Percentiles rank a stretch among this genome's conserved stretches.
Conservation (phyloP, 352 stramenopile genomes). For the Halophytophthora polymorphica region DNA sequence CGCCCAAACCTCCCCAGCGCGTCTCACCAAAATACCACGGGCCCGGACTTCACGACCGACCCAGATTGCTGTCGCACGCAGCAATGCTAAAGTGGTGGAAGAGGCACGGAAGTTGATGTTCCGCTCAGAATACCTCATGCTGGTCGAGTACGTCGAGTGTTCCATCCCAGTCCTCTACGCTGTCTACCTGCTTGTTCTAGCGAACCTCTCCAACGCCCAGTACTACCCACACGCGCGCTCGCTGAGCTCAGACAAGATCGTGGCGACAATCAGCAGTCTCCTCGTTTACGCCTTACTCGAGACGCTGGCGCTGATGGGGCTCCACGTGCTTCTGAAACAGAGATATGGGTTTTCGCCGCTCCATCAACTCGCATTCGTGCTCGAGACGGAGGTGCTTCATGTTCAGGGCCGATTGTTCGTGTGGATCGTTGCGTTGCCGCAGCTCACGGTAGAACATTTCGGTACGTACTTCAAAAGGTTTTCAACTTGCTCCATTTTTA, state of each 20-base stretch:
- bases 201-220: slow-evolving; percentile 6
- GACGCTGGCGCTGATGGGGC: slow-evolving; percentile 8
- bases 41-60: too few relatives aligned
- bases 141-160: slow-evolving; percentile 26
- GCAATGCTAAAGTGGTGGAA: slow-evolving; percentile 3
- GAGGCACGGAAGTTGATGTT: slow-evolving; percentile 22
- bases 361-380: slow-evolving; percentile 20
- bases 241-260: slow-evolving; percentile 12
- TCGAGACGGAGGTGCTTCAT: slow-evolving; percentile 20
- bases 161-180: slow-evolving; percentile 20
- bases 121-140: slow-evolving; percentile 20
- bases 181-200: slow-evolving; percentile 16
- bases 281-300: slow-evolving; percentile 13
- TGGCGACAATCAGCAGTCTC: slow-evolving; percentile 8
- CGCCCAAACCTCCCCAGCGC: too few relatives aligned
- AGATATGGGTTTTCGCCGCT: slow-evolving; percentile 20
- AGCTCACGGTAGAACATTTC: slow-evolving; percentile 19
- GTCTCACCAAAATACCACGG: too few relatives aligned
- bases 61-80: too few relatives aligned
- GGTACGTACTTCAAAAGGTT: neutral
- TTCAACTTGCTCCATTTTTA: neutral
- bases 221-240: slow-evolving; percentile 20
- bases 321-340: slow-evolving; percentile 14
- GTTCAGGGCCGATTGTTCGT: slow-evolving; percentile 19
- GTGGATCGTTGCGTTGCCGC: slow-evolving; percentile 21